Percentiles rank a stretch among this genome's conserved stretches.
phyloP scores from a whole-genome alignment of 2,329 filamentous ascomycete species.

The Graphium sp. region DNA sequence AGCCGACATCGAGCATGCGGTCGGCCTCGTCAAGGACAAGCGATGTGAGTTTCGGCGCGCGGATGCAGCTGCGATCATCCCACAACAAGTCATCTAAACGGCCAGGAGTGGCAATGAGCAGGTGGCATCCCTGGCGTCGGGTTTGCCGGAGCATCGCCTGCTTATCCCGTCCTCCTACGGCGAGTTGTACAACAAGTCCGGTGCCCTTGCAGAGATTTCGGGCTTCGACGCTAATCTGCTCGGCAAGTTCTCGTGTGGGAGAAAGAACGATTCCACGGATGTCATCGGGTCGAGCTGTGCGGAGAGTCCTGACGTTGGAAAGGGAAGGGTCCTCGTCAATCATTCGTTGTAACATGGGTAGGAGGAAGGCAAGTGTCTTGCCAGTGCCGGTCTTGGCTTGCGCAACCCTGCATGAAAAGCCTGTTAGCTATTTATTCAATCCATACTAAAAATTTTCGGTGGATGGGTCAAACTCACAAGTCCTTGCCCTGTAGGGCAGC shows the following conservation, averaged over 20 bases:
- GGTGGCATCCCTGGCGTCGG: slow-evolving; percentile 62
- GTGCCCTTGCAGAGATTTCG: slow-evolving; percentile 47
- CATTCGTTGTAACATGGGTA: slow-evolving; percentile 72
- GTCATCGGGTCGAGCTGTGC: slow-evolving; percentile 29
- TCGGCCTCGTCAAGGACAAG: slow-evolving; percentile 95
- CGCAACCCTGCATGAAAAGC: slow-evolving; percentile 42
- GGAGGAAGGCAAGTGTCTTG: slow-evolving; percentile 85
- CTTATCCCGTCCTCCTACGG: slow-evolving; percentile 89
- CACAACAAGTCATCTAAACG: slow-evolving; percentile 67
- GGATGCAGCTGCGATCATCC: slow-evolving; percentile 45
- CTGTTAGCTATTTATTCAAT: slow-evolving; percentile 8
- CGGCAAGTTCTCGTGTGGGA: slow-evolving; percentile 65
- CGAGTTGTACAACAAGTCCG: slow-evolving; percentile 50
- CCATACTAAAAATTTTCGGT: not conserved
- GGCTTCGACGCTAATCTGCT: slow-evolving; percentile 71
- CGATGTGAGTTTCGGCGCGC: slow-evolving; percentile 70
- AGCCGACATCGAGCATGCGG: slow-evolving; percentile 93
- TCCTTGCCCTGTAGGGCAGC: slow-evolving; percentile 66
- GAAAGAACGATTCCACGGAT: slow-evolving; percentile 59
- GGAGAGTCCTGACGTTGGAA: slow-evolving; percentile 21
- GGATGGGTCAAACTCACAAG: slow-evolving; percentile 52
- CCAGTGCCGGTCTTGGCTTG: slow-evolving; percentile 96
- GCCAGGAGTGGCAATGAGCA: slow-evolving; percentile 82
- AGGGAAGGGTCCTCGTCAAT: slow-evolving; percentile 46
- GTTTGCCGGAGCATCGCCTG: slow-evolving; percentile 47